These are phyloP conservation scores for Lantana camara DNA, from an alignment of 257 asterid species.

Conservation along the genomic window DNA sequence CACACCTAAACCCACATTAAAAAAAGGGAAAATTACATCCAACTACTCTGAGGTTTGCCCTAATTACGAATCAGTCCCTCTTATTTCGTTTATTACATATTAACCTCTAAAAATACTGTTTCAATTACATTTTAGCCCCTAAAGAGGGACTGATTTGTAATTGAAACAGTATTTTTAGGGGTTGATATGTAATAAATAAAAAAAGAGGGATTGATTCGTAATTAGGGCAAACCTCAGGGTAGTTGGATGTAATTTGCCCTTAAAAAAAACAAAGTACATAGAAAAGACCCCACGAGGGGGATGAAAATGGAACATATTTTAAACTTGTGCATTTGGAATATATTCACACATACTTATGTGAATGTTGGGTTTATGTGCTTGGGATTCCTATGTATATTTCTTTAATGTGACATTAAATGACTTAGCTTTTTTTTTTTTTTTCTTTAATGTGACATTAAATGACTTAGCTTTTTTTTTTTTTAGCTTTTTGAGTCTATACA, in stretches of 20 bases:
- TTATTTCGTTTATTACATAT: too few relatives aligned
- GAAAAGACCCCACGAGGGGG: conserved; percentile 68
- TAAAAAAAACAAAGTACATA: conserved; percentile 3
- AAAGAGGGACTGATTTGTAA: too few relatives aligned
- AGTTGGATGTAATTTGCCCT: too few relatives aligned
- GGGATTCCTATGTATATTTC: conserved; percentile 35
- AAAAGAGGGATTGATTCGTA: too few relatives aligned
- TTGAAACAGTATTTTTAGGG: too few relatives aligned
- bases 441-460: conserved; percentile 38
- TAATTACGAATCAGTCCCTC: too few relatives aligned
- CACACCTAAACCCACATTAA: conserved; percentile 12
- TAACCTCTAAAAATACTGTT: too few relatives aligned
- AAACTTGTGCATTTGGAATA: conserved; percentile 3
- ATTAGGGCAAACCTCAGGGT: too few relatives aligned
- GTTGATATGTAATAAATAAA: too few relatives aligned
- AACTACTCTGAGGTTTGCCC: too few relatives aligned
- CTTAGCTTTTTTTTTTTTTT: conserved; percentile 43
- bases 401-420: conserved; percentile 41
- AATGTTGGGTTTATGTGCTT: conserved; percentile 38
- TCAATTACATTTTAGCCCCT: too few relatives aligned
- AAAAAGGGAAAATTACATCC: too few relatives aligned
- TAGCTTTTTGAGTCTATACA: conserved; percentile 39
- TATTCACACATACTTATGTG: conserved; percentile 19
- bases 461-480: conserved; percentile 47
- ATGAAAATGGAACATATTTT: conserved; percentile 35